Evolutionary conservation across 2,329 filamentous ascomycete species (phyloP).

Genomic region (Tolypocladium guangdongense): DNA sequence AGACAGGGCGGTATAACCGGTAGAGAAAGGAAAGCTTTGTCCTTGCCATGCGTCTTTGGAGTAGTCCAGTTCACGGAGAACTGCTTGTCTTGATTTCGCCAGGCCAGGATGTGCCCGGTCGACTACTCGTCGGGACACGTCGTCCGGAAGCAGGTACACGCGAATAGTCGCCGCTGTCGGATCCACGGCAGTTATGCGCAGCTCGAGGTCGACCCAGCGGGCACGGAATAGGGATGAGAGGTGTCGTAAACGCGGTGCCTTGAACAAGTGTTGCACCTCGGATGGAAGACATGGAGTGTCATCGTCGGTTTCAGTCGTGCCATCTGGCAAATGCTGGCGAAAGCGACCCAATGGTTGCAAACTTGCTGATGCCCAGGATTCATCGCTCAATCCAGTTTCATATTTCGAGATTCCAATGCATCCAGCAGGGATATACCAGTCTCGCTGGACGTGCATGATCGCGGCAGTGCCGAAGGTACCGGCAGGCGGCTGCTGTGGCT

Average conservation of each 20-base stretch:
- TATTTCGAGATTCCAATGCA: constrained; percentile 20
- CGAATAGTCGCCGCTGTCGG: constrained; percentile 27
- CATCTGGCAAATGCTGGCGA: not conserved
- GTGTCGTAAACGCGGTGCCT: constrained; percentile 9
- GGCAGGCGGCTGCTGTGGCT: not conserved
- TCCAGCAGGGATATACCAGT: constrained; percentile 29
- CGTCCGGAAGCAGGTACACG: constrained; percentile 55
- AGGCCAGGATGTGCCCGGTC: constrained; percentile 35
- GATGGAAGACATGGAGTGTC: constrained; percentile 5
- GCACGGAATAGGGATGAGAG: constrained; percentile 21
- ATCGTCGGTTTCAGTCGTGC: constrained; percentile 5
- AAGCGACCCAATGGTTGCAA: constrained; percentile 14
- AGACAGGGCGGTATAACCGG: not conserved
- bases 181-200: constrained; percentile 13
- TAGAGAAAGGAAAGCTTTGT: constrained; percentile 6
- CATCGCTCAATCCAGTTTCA: constrained; percentile 5
- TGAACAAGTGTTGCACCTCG: constrained; percentile 19
- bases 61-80: constrained; percentile 46
- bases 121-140: constrained; percentile 44
- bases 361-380: constrained; percentile 6
- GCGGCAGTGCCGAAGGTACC: not conserved
- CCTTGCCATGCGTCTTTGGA: constrained; percentile 46
- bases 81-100: constrained; percentile 28
- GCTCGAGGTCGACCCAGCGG: constrained; percentile 34
- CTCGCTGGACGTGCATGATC: constrained; percentile 7